These are phyloP conservation scores for Ulota crispa DNA, from an alignment of 225 moss, liverwort and hornwort genomes.

Conservation along the genomic window DNA sequence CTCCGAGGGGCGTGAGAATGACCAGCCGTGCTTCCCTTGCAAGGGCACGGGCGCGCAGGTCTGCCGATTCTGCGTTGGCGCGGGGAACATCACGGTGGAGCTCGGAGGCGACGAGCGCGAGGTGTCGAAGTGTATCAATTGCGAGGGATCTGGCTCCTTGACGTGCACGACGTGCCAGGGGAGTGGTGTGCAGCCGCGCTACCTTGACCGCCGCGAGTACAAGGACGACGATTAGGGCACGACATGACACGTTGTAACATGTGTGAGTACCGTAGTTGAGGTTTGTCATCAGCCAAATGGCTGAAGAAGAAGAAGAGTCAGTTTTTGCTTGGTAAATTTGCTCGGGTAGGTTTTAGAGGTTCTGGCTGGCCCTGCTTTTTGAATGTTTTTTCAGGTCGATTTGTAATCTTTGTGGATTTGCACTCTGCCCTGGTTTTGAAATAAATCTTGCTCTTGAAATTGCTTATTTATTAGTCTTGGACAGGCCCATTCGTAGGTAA, in stretches of 20 bases:
- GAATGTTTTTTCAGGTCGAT: conserved; percentile 17
- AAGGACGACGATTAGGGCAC: conserved; percentile 87
- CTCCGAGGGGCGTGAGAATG: conserved; percentile 76
- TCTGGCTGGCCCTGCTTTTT: not conserved
- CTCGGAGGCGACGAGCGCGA: conserved; percentile 79
- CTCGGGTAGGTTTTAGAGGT: conserved; percentile 15
- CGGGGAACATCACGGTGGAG: conserved; percentile 86
- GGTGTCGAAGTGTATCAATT: conserved; percentile 89
- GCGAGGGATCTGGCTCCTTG: conserved; percentile 75
- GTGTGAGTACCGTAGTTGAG: conserved; percentile 19
- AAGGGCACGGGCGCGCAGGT: conserved; percentile 81
- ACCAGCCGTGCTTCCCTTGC: conserved; percentile 99
- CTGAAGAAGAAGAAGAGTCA: conserved; percentile 11
- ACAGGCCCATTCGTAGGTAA: not conserved
- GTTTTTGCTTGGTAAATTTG: not conserved
- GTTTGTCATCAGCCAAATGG: conserved; percentile 28
- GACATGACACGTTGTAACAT: conserved; percentile 16
- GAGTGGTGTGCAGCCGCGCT: conserved; percentile 86
- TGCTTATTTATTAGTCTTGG: not conserved
- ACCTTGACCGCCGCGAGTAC: conserved; percentile 93
- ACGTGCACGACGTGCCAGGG: conserved; percentile 94
- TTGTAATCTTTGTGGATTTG: conserved; percentile 26
- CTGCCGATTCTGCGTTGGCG: conserved; percentile 89
- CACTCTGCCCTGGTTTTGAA: conserved; percentile 27
- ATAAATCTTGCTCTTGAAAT: conserved; percentile 23